phyloP scores from a whole-genome alignment of 495 filamentous ascomycete genomes.

The Sordaria brevicollis region DNA sequence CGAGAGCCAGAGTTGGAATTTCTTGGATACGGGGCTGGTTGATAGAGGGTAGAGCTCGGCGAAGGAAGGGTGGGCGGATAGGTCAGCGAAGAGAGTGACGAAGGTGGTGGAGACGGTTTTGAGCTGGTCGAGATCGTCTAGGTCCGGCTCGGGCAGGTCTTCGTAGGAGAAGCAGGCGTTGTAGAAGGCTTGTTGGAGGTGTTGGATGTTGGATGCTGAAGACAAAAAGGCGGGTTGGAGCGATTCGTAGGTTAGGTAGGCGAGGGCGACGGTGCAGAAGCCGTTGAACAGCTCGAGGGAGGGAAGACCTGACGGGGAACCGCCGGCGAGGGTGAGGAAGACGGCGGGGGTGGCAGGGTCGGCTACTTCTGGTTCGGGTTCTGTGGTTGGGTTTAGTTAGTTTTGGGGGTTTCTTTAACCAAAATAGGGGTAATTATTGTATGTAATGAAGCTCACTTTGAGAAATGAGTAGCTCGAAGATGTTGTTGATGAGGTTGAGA shows the following conservation, averaged over 20 bases:
- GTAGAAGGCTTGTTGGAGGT: slow-evolving; percentile 25
- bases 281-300: slow-evolving; percentile 28
- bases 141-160: slow-evolving; percentile 15
- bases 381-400: slow-evolving; percentile 6
- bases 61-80: slow-evolving; percentile 51
- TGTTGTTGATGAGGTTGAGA: slow-evolving; percentile 33
- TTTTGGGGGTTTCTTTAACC: neutral
- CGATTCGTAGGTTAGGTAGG: slow-evolving; percentile 31
- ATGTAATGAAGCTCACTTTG: slow-evolving; percentile 24
- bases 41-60: slow-evolving; percentile 19
- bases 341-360: slow-evolving; percentile 21
- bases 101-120: slow-evolving; percentile 44
- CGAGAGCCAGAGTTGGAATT: slow-evolving; percentile 39
- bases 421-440: no score
- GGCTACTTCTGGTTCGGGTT: slow-evolving; percentile 24
- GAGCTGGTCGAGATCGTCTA: slow-evolving; percentile 42
- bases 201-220: slow-evolving; percentile 11
- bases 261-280: slow-evolving; percentile 25
- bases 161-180: slow-evolving; percentile 17
- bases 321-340: slow-evolving; percentile 24
- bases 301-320: slow-evolving; percentile 1
- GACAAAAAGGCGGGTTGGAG: slow-evolving; percentile 36
- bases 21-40: slow-evolving; percentile 32
- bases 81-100: slow-evolving; percentile 50
- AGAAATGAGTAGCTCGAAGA: slow-evolving; percentile 37